Percentiles rank a stretch among this genome's conserved stretches.
Evolutionary conservation across 2,329 filamentous ascomycete genomes (phyloP).

Genomic region (Penicillium sp.): DNA sequence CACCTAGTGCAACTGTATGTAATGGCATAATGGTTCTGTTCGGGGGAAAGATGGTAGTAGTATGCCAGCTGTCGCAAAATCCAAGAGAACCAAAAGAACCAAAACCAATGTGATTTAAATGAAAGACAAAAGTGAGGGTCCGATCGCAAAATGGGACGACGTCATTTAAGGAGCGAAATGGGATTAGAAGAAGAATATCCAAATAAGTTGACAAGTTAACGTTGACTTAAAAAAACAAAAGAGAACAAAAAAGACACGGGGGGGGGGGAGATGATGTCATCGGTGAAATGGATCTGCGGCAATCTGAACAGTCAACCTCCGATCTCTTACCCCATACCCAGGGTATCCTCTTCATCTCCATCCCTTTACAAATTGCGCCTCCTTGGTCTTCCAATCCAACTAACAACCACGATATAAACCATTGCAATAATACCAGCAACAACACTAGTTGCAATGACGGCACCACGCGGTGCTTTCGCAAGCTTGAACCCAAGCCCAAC

Average conservation of each 20-base stretch:
- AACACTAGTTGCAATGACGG: slow-evolving; percentile 52
- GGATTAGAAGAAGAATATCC: not conserved
- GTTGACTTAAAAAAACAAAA: not conserved
- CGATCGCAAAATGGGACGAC: not conserved
- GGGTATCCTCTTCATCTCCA: no score
- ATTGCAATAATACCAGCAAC: slow-evolving; percentile 51
- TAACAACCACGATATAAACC: slow-evolving; percentile 37
- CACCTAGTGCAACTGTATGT: slow-evolving; percentile 76
- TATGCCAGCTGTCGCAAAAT: not conserved
- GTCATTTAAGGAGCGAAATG: not conserved
- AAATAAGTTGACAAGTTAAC: not conserved
- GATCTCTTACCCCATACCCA: not conserved
- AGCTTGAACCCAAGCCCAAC: slow-evolving; percentile 56
- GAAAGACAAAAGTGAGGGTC: not conserved
- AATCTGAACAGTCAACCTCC: not conserved
- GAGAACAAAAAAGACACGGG: no score
- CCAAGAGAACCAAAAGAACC: not conserved
- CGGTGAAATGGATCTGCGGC: not conserved
- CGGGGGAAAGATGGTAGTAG: not conserved
- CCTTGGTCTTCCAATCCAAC: not conserved
- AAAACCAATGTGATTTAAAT: not conserved
- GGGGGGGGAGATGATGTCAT: slow-evolving; percentile 4
- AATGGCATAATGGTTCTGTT: slow-evolving; percentile 55
- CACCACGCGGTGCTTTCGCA: slow-evolving; percentile 37
- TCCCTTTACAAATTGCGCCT: not conserved